These are phyloP conservation scores for Venturiaceae sp. DNA, from an alignment of 2,329 filamentous ascomycete genomes.

Conservation along the genomic window DNA sequence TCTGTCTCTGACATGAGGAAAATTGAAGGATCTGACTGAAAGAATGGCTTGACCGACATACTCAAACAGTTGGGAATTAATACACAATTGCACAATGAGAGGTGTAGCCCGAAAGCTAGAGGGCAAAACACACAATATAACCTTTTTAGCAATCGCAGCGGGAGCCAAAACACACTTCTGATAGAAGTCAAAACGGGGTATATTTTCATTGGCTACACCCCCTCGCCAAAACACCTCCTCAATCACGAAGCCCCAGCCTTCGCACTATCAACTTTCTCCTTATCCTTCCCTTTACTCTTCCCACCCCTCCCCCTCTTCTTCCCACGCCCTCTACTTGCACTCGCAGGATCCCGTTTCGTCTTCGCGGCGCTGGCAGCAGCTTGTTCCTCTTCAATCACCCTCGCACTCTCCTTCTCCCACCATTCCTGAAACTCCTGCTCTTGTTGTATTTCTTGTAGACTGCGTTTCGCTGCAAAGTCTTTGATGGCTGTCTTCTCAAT, in stretches of 20 bases:
- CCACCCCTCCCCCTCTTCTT: conserved; percentile 5
- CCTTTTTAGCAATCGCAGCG: too few species aligned
- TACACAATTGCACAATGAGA: too few species aligned
- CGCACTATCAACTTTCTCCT: not conserved
- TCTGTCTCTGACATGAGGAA: too few species aligned
- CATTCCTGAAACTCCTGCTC: conserved; percentile 96
- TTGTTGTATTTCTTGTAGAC: conserved; percentile 87
- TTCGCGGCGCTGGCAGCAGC: not conserved
- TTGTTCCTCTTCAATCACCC: conserved; percentile 51
- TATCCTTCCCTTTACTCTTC: not conserved
- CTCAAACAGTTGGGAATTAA: too few species aligned
- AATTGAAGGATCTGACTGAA: too few species aligned
- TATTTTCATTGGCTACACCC: too few species aligned
- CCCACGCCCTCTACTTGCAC: conserved; percentile 5
- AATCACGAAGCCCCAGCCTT: not conserved
- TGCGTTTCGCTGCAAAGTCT: conserved; percentile 73
- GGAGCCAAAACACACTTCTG: too few species aligned
- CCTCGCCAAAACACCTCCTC: not conserved
- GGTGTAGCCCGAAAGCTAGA: too few species aligned
- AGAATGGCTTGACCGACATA: too few species aligned
- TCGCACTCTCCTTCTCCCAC: conserved; percentile 80
- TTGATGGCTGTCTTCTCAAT: conserved; percentile 73
- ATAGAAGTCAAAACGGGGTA: too few species aligned
- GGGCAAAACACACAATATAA: too few species aligned
- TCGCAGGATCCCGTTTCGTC: not conserved